Evolutionary conservation across 1,284 basidiomycete species (phyloP), one percentile per base, ranked within the genome.

Genomic region (Naganishia albida): DNA sequence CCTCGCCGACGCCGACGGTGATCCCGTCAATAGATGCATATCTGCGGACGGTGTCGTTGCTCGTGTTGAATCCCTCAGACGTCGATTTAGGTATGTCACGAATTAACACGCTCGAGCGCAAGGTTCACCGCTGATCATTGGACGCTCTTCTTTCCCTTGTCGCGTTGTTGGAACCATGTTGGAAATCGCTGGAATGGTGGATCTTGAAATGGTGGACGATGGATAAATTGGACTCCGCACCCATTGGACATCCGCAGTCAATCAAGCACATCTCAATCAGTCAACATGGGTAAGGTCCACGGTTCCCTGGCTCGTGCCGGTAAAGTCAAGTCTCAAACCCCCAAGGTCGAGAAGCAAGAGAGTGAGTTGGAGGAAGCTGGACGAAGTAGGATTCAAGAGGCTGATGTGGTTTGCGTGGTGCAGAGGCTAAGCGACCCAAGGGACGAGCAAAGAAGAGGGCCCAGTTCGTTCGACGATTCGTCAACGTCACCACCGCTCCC

Each of bases 251-350:
- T 20, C 38, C 23, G 13, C 30, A 49, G 46, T 40, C 57, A 34
- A 34, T 60, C 57, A 60, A 60, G 57, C 28, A 50, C 57, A 60
- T 60, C 57, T 53, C 51, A 65, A 52, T 46, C 48, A 55, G 20
- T 65, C 63, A 62, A 67, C 30, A 64, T 64, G 62, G 66, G 66
- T 62, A 64, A 64, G 66, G 95, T 97, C 84, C 94, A 98, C 90
- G 94, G 95, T 82, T 97, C 94, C 80, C 93, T 98, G 84, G 94
- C 94, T 82, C 94, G 95, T 87, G 94, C 93, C 82, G 94, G 93
- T 83, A 97, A 98, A 88, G 94, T 98, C 87, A 96, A 92, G 85
- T 91, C 90, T 75, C 93, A 96, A 83, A 89, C 88, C 77, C 94
- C 94, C 76, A 95, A 95, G 83, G 93, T 95, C 80, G 93, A 95